phyloP scores from a whole-genome alignment of 2,329 filamentous ascomycete species.

The Cladorrhinum sp. region DNA sequence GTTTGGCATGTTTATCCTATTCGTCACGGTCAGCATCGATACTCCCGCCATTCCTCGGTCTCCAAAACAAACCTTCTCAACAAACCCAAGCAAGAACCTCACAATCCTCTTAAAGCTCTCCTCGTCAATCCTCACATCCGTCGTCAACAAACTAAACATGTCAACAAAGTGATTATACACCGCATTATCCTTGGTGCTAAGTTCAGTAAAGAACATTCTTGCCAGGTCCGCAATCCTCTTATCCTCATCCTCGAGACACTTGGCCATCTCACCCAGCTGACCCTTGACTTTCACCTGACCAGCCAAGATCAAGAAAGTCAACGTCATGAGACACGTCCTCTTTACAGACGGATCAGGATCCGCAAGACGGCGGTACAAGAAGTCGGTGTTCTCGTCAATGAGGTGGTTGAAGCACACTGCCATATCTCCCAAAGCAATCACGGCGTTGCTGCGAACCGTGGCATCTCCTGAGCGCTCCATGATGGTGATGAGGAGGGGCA shows the following conservation, averaged over 20 bases:
- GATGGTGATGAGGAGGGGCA: constrained; percentile 93
- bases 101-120: constrained; percentile 83
- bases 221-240: constrained; percentile 90
- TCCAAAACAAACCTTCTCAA: constrained; percentile 75
- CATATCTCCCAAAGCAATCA: constrained; percentile 97
- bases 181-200: constrained; percentile 97
- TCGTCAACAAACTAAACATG: constrained; percentile 92
- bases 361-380: constrained; percentile 88
- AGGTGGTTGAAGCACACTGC: constrained; percentile 99
- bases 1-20: constrained; percentile 94
- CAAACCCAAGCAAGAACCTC: constrained; percentile 90
- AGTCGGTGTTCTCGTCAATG: constrained; percentile 98
- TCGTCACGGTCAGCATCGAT: constrained; percentile 19
- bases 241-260: constrained; percentile 95
- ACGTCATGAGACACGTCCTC: constrained; percentile 94
- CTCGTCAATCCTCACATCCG: constrained; percentile 76
- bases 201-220: constrained; percentile 96
- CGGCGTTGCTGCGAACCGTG: constrained; percentile 90
- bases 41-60: background rate
- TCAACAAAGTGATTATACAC: constrained; percentile 99
- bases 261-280: constrained; percentile 97
- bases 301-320: constrained; percentile 94
- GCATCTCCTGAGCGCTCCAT: constrained; percentile 92
- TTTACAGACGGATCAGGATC: constrained; percentile 89
- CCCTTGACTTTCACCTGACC: constrained; percentile 99